Percentiles rank a stretch among this genome's conserved stretches.
Conservation (phyloP, 495 filamentous ascomycete genomes). For the Penicillium silybi region DNA sequence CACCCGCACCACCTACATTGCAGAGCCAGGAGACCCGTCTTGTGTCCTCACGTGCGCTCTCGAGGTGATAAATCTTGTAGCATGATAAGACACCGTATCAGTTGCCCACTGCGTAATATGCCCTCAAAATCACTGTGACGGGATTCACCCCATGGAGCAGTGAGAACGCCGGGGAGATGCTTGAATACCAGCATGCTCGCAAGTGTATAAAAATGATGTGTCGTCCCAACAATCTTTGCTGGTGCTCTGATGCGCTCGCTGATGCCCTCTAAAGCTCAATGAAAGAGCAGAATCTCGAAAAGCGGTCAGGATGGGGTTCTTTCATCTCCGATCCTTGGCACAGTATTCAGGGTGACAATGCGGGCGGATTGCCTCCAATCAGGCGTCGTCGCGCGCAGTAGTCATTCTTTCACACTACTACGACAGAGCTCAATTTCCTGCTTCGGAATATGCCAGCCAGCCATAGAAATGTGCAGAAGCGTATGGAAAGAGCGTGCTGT, state of each 20-base stretch:
- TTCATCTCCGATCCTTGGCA: constrained; percentile 31
- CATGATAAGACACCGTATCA: background rate
- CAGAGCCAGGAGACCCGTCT: constrained; percentile 5
- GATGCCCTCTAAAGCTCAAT: constrained; percentile 38
- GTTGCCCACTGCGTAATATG: background rate
- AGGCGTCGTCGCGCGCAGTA: constrained; percentile 14
- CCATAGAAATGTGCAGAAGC: constrained; percentile 25
- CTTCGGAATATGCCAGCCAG: constrained; percentile 33
- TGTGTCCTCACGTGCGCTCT: constrained; percentile 11
- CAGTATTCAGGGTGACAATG: constrained; percentile 31
- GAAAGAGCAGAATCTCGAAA: constrained; percentile 20
- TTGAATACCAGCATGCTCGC: background rate
- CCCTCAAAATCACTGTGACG: constrained; percentile 9
- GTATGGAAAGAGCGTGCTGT: constrained; percentile 38
- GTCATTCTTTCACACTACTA: constrained; percentile 34
- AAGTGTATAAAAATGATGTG: background rate
- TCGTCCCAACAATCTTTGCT: constrained; percentile 22
- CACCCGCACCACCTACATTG: constrained; percentile 2
- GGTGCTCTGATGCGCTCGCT: constrained; percentile 62
- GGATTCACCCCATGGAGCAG: constrained; percentile 24
- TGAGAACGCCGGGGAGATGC: constrained; percentile 3
- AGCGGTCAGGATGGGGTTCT: constrained; percentile 18
- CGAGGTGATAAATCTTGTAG: background rate
- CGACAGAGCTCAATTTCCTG: constrained; percentile 46
- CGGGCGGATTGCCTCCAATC: constrained; percentile 15